Base-by-base conservation (phyloP, 768 basidiomycete species). In the Hydnum rufescens region DNA sequence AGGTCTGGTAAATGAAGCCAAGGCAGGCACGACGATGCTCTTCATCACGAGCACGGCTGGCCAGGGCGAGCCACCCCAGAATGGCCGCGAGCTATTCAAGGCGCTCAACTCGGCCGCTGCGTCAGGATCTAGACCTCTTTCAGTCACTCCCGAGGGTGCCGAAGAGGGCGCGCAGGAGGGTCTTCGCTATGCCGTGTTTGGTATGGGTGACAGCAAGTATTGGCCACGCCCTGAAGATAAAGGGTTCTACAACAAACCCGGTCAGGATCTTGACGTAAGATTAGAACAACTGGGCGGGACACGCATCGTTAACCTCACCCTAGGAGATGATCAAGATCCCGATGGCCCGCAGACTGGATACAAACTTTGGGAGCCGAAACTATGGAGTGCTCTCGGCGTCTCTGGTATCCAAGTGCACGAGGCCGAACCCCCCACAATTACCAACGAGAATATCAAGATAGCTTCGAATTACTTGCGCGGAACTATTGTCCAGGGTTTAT, bases 391-490 rank as follows among this genome's bases (percentile, higher is more conserved):
- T 1, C 71, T 97, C 28, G 90, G 93, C 49, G 90, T 97, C 44
- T 95, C 90, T 64, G 70, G 69, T 16, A 68, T 97, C 48, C 84
- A 95, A 63, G 77, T 96, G 19, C 75, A 72, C 30, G 95, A 97
- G 66, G 82, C 80, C 19, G 92, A 97, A 63, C 92, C 92, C 0
- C 92, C 97, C 60, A 79, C 87, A 1, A 93, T 99, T 65, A 96
- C 95, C 52, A 96, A 97, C 70, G 95, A 99, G 67, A 89, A 97
- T 66, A 96, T 97, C 74, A 99, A 97, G 70, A 95, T 85, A 47
- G 90, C 93, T 3, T 88, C 84, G 46, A 77, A 80, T 53, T 96
- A 82, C 68, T 74, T 96, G 22, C 83, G 95, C 51, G 95, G 95
- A 2, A 97, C 95, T 32, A 97, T 99, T 64, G 72, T 70, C 1